Conservation (phyloP, 2,329 filamentous ascomycete genomes). For the Dothideomycetes sp. region DNA sequence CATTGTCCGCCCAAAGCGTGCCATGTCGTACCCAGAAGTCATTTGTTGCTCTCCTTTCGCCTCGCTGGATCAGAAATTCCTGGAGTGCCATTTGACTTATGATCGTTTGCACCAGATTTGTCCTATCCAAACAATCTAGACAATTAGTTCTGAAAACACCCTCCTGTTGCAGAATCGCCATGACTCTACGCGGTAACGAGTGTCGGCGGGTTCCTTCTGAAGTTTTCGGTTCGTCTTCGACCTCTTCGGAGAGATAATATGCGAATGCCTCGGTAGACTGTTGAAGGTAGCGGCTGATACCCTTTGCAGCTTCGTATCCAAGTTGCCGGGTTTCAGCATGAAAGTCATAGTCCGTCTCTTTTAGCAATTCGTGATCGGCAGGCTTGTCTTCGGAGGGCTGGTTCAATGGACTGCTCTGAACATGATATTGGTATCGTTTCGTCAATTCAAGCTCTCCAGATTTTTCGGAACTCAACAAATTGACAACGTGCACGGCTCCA, state of each 20-base stretch:
- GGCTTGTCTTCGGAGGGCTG: conserved; percentile 25
- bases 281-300: conserved; percentile 69
- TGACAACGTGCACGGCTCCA: conserved; percentile 83
- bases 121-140: conserved; percentile 88
- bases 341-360: conserved; percentile 86
- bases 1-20: conserved; percentile 93
- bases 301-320: conserved; percentile 82
- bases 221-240: conserved; percentile 38
- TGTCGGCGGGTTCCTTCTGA: conserved; percentile 30
- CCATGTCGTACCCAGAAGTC: conserved; percentile 92
- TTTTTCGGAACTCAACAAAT: conserved; percentile 85
- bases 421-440: conserved; percentile 65
- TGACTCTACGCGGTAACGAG: conserved; percentile 29
- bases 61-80: conserved; percentile 64
- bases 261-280: conserved; percentile 76
- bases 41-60: conserved; percentile 50
- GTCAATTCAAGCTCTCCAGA: conserved; percentile 77
- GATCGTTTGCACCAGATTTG: conserved; percentile 91
- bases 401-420: conserved; percentile 63
- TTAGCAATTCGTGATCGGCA: conserved; percentile 64
- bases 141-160: conserved; percentile 96
- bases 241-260: conserved; percentile 77
- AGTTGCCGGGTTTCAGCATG: conserved; percentile 86
- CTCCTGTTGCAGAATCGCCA: conserved; percentile 78
- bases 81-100: conserved; percentile 90